These are phyloP conservation scores for Monilinia vaccinii-corymbosi DNA, from an alignment of 2,329 filamentous ascomycete genomes.

Conservation along the genomic window DNA sequence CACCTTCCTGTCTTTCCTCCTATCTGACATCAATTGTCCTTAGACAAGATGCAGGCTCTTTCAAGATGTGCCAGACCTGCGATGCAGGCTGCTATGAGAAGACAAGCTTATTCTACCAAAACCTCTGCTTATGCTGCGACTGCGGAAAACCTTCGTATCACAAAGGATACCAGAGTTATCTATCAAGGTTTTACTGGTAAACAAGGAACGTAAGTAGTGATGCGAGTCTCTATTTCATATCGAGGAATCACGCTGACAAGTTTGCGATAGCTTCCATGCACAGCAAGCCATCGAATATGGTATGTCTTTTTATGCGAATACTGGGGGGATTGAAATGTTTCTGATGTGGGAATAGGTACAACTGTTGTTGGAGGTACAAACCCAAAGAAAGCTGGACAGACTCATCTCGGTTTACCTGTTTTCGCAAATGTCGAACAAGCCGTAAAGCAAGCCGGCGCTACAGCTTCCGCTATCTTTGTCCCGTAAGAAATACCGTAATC, in stretches of 20 bases:
- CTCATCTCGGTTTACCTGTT: constrained; percentile 85
- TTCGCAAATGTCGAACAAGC: constrained; percentile 85
- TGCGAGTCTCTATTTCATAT: neutral
- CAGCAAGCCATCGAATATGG: constrained; percentile 97
- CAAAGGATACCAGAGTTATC: constrained; percentile 84
- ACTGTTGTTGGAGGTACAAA: constrained; percentile 98
- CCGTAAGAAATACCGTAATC: constrained; percentile 47
- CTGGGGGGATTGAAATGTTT: constrained; percentile 18
- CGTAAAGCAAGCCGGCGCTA: constrained; percentile 82
- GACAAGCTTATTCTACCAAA: constrained; percentile 66
- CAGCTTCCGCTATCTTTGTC: constrained; percentile 90
- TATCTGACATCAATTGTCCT: constrained; percentile 27
- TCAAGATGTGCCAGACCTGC: constrained; percentile 62
- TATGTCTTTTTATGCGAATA: constrained; percentile 36
- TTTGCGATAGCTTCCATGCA: constrained; percentile 73
- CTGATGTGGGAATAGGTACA: constrained; percentile 54
- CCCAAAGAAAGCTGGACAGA: constrained; percentile 92
- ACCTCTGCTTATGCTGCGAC: constrained; percentile 63
- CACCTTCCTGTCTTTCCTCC: constrained; percentile 12
- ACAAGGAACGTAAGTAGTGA: constrained; percentile 75
- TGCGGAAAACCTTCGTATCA: constrained; percentile 84
- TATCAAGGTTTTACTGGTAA: constrained; percentile 97
- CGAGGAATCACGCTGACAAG: constrained; percentile 27
- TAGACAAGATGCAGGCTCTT: constrained; percentile 71
- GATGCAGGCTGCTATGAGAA: constrained; percentile 57